These are phyloP conservation scores for Picochlorum sp. DNA, from an alignment of 139 green algal species.

Conservation along the genomic window DNA sequence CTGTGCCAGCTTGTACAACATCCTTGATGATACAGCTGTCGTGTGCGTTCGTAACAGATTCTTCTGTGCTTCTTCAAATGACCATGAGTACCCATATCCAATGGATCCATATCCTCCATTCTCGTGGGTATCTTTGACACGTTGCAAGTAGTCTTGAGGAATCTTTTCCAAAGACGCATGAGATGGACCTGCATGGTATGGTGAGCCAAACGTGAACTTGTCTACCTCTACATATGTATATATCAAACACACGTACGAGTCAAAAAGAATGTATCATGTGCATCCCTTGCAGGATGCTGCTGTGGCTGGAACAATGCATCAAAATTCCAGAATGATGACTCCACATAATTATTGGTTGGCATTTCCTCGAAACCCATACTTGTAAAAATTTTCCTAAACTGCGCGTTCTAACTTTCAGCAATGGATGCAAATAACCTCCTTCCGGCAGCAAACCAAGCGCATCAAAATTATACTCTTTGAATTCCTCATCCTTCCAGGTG, in stretches of 20 bases:
- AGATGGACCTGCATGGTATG: constrained; percentile 43
- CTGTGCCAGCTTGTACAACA: constrained; percentile 86
- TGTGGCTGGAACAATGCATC: constrained; percentile 98
- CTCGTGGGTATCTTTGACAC: constrained; percentile 78
- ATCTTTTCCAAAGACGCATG: constrained; percentile 43
- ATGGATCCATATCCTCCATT: constrained; percentile 71
- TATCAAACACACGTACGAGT: constrained; percentile 35
- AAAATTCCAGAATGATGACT: constrained; percentile 98
- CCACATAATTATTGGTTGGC: constrained; percentile 89
- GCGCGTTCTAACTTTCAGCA: constrained; percentile 88
- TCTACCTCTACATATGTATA: not conserved
- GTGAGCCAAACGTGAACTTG: not conserved
- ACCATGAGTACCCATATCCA: constrained; percentile 92
- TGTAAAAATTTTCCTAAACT: constrained; percentile 93
- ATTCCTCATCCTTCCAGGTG: constrained; percentile 72
- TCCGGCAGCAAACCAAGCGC: constrained; percentile 57
- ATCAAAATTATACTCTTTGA: constrained; percentile 98
- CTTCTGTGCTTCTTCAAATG: constrained; percentile 85
- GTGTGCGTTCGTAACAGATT: constrained; percentile 98
- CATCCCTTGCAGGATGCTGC: constrained; percentile 93
- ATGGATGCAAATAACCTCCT: constrained; percentile 86
- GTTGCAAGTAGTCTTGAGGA: constrained; percentile 76
- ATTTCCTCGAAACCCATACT: constrained; percentile 92
- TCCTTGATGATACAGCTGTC: constrained; percentile 91
- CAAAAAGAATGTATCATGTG: constrained; percentile 99